phyloP scores from a whole-genome alignment of 2,329 filamentous ascomycete species.

The Drechslera avenae region DNA sequence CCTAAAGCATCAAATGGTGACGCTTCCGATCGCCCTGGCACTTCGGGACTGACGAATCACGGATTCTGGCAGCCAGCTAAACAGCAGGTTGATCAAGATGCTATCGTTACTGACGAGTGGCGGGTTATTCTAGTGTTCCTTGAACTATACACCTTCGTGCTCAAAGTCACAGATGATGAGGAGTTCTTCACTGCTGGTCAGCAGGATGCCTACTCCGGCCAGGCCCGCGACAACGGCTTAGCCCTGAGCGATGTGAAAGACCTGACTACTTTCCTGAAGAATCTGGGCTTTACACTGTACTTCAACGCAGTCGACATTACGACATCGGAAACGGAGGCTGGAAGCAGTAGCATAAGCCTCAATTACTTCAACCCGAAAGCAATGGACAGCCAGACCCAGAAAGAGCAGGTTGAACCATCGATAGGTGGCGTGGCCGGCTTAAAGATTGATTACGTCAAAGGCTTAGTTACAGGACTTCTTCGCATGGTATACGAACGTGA shows the following conservation, averaged over 20 bases:
- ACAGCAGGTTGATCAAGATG: constrained; percentile 40
- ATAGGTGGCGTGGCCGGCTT: constrained; percentile 71
- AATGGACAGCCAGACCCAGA: constrained; percentile 28
- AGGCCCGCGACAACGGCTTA: constrained; percentile 66
- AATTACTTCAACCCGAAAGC: constrained; percentile 41
- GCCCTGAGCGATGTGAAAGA: constrained; percentile 71
- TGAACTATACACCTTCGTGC: constrained; percentile 89
- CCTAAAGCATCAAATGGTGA: constrained; percentile 33
- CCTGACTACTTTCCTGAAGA: constrained; percentile 85
- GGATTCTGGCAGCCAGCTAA: constrained; percentile 43
- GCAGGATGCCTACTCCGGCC: constrained; percentile 32
- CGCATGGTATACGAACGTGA: constrained; percentile 92
- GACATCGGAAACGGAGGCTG: constrained; percentile 51
- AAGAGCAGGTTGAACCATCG: constrained; percentile 47
- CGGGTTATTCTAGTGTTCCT: constrained; percentile 86
- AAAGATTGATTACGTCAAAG: constrained; percentile 77
- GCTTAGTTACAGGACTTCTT: constrained; percentile 77
- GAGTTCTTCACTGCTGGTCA: constrained; percentile 76
- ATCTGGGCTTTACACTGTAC: constrained; percentile 85
- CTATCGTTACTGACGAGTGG: constrained; percentile 73
- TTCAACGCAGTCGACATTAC: constrained; percentile 75
- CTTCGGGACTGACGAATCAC: constrained; percentile 25
- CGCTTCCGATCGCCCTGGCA: constrained; percentile 8
- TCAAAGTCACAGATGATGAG: constrained; percentile 93
- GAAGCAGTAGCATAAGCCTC: constrained; percentile 55